phyloP scores from a whole-genome alignment of 495 filamentous ascomycete species.

The Aspergillus sclerotiicarbonarius region DNA sequence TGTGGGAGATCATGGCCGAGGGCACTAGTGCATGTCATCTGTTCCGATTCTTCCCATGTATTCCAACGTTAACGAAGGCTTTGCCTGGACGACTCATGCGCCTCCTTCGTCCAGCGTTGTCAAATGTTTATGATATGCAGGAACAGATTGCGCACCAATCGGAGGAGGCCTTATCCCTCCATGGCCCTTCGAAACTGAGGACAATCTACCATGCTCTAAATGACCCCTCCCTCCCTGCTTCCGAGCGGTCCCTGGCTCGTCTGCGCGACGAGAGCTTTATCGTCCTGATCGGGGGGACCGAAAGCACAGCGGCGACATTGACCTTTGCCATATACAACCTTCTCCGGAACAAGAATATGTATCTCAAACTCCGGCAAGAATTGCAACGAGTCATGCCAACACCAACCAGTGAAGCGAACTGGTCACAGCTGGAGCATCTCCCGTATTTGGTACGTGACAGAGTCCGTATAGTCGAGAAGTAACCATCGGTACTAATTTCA shows the following conservation, averaged over 20 bases:
- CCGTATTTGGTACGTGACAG: constrained; percentile 42
- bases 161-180: not conserved
- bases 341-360: constrained; percentile 11
- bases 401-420: constrained; percentile 25
- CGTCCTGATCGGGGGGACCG: constrained; percentile 40
- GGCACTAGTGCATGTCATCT: not conserved
- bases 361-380: constrained; percentile 24
- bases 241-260: constrained; percentile 24
- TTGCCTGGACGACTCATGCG: not conserved
- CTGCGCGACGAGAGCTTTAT: constrained; percentile 37
- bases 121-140: not conserved
- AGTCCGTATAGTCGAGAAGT: not conserved
- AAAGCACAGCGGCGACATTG: constrained; percentile 33
- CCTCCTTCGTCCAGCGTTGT: not conserved
- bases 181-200: not conserved
- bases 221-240: constrained; percentile 16
- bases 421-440: constrained; percentile 46
- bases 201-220: constrained; percentile 8
- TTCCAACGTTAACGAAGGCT: not conserved
- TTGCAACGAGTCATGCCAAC: constrained; percentile 27
- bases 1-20: not conserved
- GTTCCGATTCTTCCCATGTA: not conserved
- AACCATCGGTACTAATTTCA: not conserved
- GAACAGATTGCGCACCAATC: not conserved
- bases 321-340: constrained; percentile 21